These are phyloP conservation scores for Pythium aristosporum DNA, from an alignment of 352 stramenopile species.

Conservation along the genomic window DNA sequence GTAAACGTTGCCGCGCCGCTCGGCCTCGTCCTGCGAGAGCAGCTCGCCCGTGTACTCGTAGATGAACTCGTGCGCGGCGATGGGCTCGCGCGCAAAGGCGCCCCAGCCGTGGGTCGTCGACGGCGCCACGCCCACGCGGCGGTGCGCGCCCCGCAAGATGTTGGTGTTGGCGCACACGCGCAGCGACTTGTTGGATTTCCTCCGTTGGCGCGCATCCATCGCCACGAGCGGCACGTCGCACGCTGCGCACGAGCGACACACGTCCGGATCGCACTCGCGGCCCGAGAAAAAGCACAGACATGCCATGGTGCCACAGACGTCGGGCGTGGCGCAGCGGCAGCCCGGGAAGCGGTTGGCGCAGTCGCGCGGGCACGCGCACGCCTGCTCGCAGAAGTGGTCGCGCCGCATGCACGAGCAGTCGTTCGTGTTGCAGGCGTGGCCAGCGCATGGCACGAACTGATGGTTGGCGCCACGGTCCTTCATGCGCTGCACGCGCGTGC, in stretches of 20 bases:
- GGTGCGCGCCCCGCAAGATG: slow-evolving; percentile 55
- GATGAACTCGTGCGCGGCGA: slow-evolving; percentile 67
- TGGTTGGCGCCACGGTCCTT: slow-evolving; percentile 78
- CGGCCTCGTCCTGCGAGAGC: slow-evolving; percentile 87
- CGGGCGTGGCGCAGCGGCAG: slow-evolving; percentile 49
- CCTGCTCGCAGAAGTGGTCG: slow-evolving; percentile 78
- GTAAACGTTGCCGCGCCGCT: slow-evolving; percentile 87
- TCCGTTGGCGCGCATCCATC: slow-evolving; percentile 20
- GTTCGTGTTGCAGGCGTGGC: slow-evolving; percentile 50
- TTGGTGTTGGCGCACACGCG: slow-evolving; percentile 74
- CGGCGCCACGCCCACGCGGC: slow-evolving; percentile 47
- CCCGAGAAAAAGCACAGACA: slow-evolving; percentile 74
- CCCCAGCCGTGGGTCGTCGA: slow-evolving; percentile 79
- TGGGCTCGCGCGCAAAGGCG: slow-evolving; percentile 55
- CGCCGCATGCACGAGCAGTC: slow-evolving; percentile 79
- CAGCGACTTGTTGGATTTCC: slow-evolving; percentile 31
- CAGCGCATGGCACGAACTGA: slow-evolving; percentile 58
- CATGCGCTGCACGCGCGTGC: slow-evolving; percentile 76
- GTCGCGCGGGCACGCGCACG: slow-evolving; percentile 59
- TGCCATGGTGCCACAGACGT: slow-evolving; percentile 50
- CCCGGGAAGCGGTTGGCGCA: slow-evolving; percentile 78
- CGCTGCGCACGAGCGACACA: slow-evolving; percentile 64
- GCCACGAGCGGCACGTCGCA: slow-evolving; percentile 58
- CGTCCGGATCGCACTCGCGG: slow-evolving; percentile 72
- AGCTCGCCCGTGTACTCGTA: slow-evolving; percentile 91